Evolutionary conservation across 2,329 filamentous ascomycete genomes (phyloP).

Genomic region (Ustilaginoidea virens): DNA sequence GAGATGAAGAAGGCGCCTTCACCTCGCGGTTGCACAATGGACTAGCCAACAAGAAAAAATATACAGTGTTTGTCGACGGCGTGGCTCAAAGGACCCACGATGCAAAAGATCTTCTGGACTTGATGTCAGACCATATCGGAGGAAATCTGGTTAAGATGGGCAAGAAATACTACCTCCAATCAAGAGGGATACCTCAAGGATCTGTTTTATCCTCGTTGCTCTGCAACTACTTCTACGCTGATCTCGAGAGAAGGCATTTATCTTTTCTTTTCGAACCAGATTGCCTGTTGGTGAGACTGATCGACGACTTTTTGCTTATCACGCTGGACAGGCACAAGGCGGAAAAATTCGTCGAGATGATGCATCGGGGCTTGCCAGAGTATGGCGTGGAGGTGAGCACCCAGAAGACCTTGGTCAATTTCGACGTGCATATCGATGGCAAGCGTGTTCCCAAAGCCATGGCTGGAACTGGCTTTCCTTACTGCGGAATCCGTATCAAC

Average conservation of each 20-base stretch:
- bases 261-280: constrained; percentile 42
- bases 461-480: constrained; percentile 49
- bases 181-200: constrained; percentile 80
- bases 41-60: constrained; percentile 31
- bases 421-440: constrained; percentile 46
- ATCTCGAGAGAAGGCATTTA: constrained; percentile 59
- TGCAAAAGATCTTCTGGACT: constrained; percentile 44
- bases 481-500: constrained; percentile 72
- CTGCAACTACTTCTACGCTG: constrained; percentile 92
- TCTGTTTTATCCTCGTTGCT: constrained; percentile 75
- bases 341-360: constrained; percentile 54
- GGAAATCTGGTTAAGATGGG: constrained; percentile 79
- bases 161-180: constrained; percentile 78
- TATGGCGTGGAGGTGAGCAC: constrained; percentile 71
- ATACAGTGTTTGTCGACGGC: constrained; percentile 66
- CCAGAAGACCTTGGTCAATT: constrained; percentile 74
- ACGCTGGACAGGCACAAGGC: constrained; percentile 56
- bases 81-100: constrained; percentile 41
- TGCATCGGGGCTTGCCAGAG: constrained; percentile 63
- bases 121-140: constrained; percentile 67
- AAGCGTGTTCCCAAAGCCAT: constrained; percentile 29
- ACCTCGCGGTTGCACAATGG: constrained; percentile 25
- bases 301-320: constrained; percentile 88
- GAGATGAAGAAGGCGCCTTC: constrained; percentile 27
- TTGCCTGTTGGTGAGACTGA: constrained; percentile 61